Evolutionary conservation across 2,329 filamentous ascomycete genomes (phyloP), one percentile per base, ranked within the genome.

Genomic region (Botryosphaeria dothidea): DNA sequence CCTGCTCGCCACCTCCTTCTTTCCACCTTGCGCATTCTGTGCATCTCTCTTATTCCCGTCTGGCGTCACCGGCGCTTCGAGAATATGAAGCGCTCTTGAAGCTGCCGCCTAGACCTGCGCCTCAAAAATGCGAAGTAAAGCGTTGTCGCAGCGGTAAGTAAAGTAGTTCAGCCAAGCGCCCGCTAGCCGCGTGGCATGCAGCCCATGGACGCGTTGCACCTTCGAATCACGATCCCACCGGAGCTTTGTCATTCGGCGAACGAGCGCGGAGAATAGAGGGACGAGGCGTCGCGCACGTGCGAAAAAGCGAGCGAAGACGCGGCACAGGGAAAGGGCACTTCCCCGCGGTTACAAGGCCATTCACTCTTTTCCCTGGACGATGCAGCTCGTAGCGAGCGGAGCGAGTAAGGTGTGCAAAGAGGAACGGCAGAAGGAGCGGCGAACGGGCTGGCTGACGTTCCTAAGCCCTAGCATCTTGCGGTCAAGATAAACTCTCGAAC

Each of bases 401-500:
- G n/a, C 48, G 15, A 49, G 46, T 27, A 51, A 17, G 19, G 7
- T 19, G 27, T 9, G n/a, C n/a, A 19, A 19, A 9, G 34, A 29
- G 17, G n/a, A 19, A 25, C 34, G 13, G 52, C 5, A 56, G 31
- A 11, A 36, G 11, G n/a, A 11, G 27, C 49, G 29, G 13, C 27
- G 1, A 38, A 9, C 31, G 21, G 15, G 23, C 19, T 6, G 11
- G 7, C 13, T 17, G 8, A 38, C n/a, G n/a, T n/a, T 38, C 51
- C 21, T n/a, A n/a, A 56, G 52, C 45, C 21, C 19, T 27, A 56
- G 36, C 52, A 41, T 56, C 31, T 45, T 58, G 54, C 38, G 54
- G 54, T 58, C 38, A 21, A 45, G 54, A 58, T 58, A 58, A 27
- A 58, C 54, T 58, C 38, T 58, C 36, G 15, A 9, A 17, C 11